Percentiles rank a stretch among this genome's conserved stretches.
Evolutionary conservation across 306 rosid species (phyloP).

Genomic region (Castanea crenata): DNA sequence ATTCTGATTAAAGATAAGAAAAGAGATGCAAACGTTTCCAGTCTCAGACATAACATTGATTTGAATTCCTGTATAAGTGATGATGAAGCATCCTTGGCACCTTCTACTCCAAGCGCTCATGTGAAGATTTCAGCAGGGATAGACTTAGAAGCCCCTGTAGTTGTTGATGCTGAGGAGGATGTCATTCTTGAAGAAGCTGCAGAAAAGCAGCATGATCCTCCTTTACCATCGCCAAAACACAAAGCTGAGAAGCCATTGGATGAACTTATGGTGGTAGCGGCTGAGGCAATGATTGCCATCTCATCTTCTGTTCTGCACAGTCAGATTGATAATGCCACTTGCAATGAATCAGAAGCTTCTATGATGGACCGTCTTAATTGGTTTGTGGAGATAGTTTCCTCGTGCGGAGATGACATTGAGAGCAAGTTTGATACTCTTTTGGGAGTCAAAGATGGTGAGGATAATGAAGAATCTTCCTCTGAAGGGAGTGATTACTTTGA

Average conservation of each 20-base stretch:
- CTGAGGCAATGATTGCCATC: conserved; percentile 74
- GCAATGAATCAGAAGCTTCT: conserved; percentile 45
- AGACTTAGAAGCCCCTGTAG: conserved; percentile 75
- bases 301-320: conserved; percentile 39
- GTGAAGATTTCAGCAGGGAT: conserved; percentile 39
- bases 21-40: conserved; percentile 35
- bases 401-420: conserved; percentile 44
- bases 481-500: conserved; percentile 73
- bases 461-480: conserved; percentile 33
- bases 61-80: conserved; percentile 70
- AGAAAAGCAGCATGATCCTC: conserved; percentile 38
- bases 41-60: conserved; percentile 59
- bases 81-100: conserved; percentile 61
- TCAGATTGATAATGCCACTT: conserved; percentile 28
- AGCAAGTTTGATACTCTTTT: conserved; percentile 26
- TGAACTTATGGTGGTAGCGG: conserved; percentile 64
- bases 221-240: conserved; percentile 21
- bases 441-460: conserved; percentile 30
- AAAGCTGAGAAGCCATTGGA: conserved; percentile 39
- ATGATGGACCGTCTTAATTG: conserved; percentile 49
- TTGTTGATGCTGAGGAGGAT: conserved; percentile 52
- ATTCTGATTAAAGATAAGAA: conserved; percentile 30
- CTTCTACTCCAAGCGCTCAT: conserved; percentile 28
- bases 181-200: conserved; percentile 29
- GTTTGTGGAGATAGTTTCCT: conserved; percentile 74